Evolutionary conservation across 306 rosid genomes (phyloP).

Genomic region (Acacia melanoxylon): DNA sequence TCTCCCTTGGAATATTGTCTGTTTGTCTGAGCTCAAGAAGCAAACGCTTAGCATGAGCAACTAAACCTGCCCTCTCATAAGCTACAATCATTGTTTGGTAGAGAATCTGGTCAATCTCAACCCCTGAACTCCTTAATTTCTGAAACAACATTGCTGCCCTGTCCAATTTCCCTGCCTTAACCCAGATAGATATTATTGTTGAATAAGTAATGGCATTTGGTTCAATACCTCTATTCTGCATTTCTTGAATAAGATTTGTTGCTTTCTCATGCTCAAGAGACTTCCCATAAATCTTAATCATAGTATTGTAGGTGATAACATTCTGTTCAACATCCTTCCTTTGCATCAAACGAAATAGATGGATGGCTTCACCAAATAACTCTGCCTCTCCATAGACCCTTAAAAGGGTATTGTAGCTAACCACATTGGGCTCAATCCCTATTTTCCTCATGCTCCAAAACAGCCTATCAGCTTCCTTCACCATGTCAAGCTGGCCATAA

Average conservation of each 20-base stretch:
- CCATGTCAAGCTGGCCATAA: conserved; percentile 94
- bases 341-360: conserved; percentile 89
- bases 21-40: conserved; percentile 81
- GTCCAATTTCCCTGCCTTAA: conserved; percentile 84
- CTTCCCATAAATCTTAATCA: conserved; percentile 89
- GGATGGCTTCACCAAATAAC: conserved; percentile 89
- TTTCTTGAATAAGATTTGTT: conserved; percentile 82
- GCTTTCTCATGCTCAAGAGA: conserved; percentile 89
- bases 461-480: conserved; percentile 82
- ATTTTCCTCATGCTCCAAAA: conserved; percentile 96
- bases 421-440: conserved; percentile 82
- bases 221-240: conserved; percentile 80
- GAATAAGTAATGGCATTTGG: conserved; percentile 93
- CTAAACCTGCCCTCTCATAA: conserved; percentile 83
- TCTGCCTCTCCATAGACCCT: conserved; percentile 94
- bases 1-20: conserved; percentile 73
- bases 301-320: conserved; percentile 85
- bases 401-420: conserved; percentile 86
- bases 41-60: conserved; percentile 88
- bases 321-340: conserved; percentile 72
- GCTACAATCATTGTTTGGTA: conserved; percentile 96
- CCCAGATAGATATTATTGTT: conserved; percentile 92
- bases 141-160: conserved; percentile 86
- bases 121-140: conserved; percentile 83
- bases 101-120: conserved; percentile 80